Conservation (phyloP, 2,329 filamentous ascomycete species). For the Bipolaris sorokiniana region DNA sequence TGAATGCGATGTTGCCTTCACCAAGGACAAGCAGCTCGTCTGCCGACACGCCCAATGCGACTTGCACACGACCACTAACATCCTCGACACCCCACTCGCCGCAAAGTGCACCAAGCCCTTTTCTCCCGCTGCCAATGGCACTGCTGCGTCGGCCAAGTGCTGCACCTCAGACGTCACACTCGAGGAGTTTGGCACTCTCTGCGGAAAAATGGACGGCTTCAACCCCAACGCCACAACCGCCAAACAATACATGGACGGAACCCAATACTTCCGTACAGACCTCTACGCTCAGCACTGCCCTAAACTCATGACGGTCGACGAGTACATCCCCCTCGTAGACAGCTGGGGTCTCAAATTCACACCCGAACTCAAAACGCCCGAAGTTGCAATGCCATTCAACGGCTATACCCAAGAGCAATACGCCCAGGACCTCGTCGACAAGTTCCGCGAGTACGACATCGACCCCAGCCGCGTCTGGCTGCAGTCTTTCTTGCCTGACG, state of each 20-base stretch:
- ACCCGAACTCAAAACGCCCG: constrained; percentile 63
- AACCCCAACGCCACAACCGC: constrained; percentile 67
- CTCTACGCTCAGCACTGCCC: constrained; percentile 67
- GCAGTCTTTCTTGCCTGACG: constrained; percentile 70
- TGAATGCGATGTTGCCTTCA: constrained; percentile 50
- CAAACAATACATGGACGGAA: constrained; percentile 64
- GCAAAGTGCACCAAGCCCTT: constrained; percentile 48
- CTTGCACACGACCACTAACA: constrained; percentile 49
- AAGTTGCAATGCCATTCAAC: constrained; percentile 73
- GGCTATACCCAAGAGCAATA: constrained; percentile 70
- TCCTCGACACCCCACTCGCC: constrained; percentile 46
- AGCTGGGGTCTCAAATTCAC: constrained; percentile 62
- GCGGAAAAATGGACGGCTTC: constrained; percentile 68
- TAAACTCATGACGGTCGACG: constrained; percentile 65
- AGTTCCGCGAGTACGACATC: constrained; percentile 50
- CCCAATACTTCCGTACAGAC: constrained; percentile 67
- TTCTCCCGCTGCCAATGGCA: constrained; percentile 38
- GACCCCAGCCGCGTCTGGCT: constrained; percentile 53
- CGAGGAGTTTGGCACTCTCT: constrained; percentile 70
- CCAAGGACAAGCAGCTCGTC: constrained; percentile 47
- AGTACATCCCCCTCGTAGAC: constrained; percentile 67
- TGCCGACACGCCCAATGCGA: constrained; percentile 49
- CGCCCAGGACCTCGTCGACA: constrained; percentile 65
- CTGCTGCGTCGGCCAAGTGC: constrained; percentile 66
- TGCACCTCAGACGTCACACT: constrained; percentile 75